Conservation (phyloP, 306 rosid genomes). For the Fragaria iinumae region DNA sequence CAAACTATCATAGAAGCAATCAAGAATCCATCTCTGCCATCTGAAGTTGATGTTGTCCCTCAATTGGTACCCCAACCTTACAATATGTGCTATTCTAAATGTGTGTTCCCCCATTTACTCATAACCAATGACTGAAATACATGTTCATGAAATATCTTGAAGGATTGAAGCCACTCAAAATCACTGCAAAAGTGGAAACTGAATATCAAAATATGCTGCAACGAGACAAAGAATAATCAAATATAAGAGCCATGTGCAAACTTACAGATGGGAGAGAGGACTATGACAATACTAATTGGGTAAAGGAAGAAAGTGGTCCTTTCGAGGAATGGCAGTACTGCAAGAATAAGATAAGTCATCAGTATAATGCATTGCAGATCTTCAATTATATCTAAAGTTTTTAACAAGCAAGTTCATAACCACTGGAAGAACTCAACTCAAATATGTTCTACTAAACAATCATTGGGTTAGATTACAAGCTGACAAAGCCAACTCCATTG, state of each 20-base stretch:
- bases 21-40: conserved; percentile 37
- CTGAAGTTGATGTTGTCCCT: conserved; percentile 36
- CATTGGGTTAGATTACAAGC: neutral
- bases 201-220: conserved; percentile 24
- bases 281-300: conserved; percentile 83
- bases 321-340: conserved; percentile 96
- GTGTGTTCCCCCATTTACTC: conserved; percentile 42
- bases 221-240: conserved; percentile 23
- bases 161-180: conserved; percentile 97
- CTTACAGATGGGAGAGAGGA: conserved; percentile 98
- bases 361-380: neutral
- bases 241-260: conserved; percentile 23
- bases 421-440: neutral
- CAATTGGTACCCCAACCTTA: conserved; percentile 46
- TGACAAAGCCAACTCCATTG: neutral
- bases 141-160: conserved; percentile 92
- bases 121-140: conserved; percentile 71
- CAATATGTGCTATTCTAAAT: conserved; percentile 42
- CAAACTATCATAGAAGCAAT: conserved; percentile 29
- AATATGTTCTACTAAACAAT: neutral
- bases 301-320: conserved; percentile 91
- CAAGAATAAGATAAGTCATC: conserved; percentile 32
- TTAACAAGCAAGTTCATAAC: neutral
- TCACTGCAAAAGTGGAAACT: conserved; percentile 55
- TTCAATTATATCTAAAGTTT: neutral